phyloP scores from a whole-genome alignment of 1,284 basidiomycete species.

The Golubevia sp. region DNA sequence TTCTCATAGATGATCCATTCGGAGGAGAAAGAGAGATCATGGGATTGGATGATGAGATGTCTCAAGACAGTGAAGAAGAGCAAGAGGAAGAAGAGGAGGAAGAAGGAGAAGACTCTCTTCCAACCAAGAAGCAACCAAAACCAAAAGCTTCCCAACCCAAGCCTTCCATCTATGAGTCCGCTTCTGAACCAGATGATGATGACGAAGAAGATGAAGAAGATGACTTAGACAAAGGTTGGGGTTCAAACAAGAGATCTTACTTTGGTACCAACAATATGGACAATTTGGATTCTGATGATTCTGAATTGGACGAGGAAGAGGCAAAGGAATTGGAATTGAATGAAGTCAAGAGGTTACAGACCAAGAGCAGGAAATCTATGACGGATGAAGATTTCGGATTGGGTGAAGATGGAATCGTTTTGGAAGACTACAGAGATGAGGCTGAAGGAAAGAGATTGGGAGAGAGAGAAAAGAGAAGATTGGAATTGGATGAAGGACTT shows the following conservation, averaged over 20 bases:
- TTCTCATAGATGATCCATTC: slow-evolving; percentile 62
- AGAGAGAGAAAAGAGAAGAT: slow-evolving; percentile 32
- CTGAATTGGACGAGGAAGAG: slow-evolving; percentile 62
- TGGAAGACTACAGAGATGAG: slow-evolving; percentile 23
- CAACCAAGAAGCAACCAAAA: slow-evolving; percentile 62
- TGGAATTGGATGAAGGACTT: slow-evolving; percentile 32
- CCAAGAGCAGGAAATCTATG: slow-evolving; percentile 74
- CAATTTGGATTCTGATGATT: slow-evolving; percentile 46
- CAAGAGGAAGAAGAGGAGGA: too few relatives aligned
- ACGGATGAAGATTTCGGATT: slow-evolving; percentile 83
- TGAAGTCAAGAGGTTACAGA: slow-evolving; percentile 81
- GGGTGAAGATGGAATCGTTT: slow-evolving; percentile 65
- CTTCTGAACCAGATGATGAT: slow-evolving; percentile 61
- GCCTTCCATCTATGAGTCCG: too few relatives aligned
- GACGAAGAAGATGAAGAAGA: slow-evolving; percentile 64
- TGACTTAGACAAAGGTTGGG: slow-evolving; percentile 72
- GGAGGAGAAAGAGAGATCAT: slow-evolving; percentile 44
- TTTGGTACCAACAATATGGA: slow-evolving; percentile 52
- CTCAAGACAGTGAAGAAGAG: too few relatives aligned
- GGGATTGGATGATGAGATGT: slow-evolving; percentile 10
- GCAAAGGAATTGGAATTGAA: slow-evolving; percentile 75
- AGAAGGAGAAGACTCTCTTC: slow-evolving; percentile 57
- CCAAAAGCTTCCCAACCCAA: too few relatives aligned
- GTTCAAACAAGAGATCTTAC: slow-evolving; percentile 53
- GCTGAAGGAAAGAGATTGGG: slow-evolving; percentile 31